Evolutionary conservation across 192 early-diverging fungal genomes (phyloP).

Genomic region (Anaeromyces robustus): DNA sequence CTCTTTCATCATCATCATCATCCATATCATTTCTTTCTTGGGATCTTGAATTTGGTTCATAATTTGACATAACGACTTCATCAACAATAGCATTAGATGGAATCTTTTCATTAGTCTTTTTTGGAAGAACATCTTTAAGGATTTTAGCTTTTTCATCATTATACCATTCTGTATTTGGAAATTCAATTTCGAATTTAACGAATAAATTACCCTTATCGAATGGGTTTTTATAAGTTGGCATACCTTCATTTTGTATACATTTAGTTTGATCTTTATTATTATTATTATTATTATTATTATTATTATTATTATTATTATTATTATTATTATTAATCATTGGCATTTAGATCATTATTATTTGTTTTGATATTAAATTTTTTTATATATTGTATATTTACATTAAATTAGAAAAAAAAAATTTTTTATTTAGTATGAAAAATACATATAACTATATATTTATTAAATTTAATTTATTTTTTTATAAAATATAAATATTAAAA

Average conservation of each 20-base stretch:
- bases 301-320: too few species aligned
- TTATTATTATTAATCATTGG: too few species aligned
- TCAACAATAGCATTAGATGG: conserved; percentile 49
- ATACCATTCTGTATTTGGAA: conserved; percentile 75
- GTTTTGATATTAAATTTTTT: too few species aligned
- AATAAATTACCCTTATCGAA: conserved; percentile 82
- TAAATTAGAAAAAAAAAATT: too few species aligned
- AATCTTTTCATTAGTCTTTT: conserved; percentile 23
- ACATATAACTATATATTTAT: too few species aligned
- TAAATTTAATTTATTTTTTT: too few species aligned
- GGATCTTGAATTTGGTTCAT: conserved; percentile 32
- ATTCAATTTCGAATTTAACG: conserved; percentile 81
- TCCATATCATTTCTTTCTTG: conserved; percentile 13
- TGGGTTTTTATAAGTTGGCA: conserved; percentile 69
- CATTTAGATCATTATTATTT: too few species aligned
- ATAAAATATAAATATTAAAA: too few species aligned
- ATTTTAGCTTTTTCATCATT: conserved; percentile 44
- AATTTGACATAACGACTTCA: conserved; percentile 61
- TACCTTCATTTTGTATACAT: conserved; percentile 77
- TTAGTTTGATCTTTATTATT: conserved; percentile 34
- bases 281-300: too few species aligned
- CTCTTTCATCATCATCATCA: conserved; percentile 49
- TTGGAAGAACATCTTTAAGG: conserved; percentile 71
- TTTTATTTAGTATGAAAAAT: too few species aligned
- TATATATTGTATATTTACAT: too few species aligned